phyloP scores from a whole-genome alignment of 2,329 filamentous ascomycete genomes.

The Arthroderma sp. region DNA sequence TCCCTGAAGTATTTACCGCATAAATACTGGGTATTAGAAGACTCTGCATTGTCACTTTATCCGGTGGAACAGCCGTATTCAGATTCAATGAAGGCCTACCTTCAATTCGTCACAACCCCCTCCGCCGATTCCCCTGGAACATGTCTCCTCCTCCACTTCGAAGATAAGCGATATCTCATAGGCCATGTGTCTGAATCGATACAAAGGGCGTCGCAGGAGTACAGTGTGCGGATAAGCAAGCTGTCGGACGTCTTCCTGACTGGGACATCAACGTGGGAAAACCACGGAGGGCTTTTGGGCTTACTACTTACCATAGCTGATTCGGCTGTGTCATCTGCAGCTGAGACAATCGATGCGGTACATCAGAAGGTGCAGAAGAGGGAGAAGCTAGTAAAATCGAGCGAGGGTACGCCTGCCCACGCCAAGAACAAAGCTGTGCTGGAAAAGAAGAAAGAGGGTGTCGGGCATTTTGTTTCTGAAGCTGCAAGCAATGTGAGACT shows the following conservation, averaged over 20 bases:
- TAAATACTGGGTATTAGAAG: background rate
- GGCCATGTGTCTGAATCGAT: constrained; percentile 73
- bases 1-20: no score
- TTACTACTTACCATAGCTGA: constrained; percentile 76
- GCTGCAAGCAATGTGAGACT: constrained; percentile 28
- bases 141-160: constrained; percentile 63
- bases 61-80: no score
- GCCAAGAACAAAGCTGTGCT: no score
- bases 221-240: constrained; percentile 51
- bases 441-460: constrained; percentile 16
- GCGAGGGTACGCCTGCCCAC: no score
- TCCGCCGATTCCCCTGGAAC: constrained; percentile 81
- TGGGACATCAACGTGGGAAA: constrained; percentile 61
- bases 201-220: constrained; percentile 61
- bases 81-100: constrained; percentile 53
- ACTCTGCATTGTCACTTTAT: background rate
- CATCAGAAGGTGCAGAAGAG: constrained; percentile 28
- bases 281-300: constrained; percentile 69
- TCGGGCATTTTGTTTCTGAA: constrained; percentile 20
- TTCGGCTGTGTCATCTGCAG: constrained; percentile 35
- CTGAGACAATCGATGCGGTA: constrained; percentile 27
- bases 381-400: constrained; percentile 4
- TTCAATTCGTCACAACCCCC: constrained; percentile 67
- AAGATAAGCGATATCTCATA: constrained; percentile 71
- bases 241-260: constrained; percentile 71